phyloP scores from a whole-genome alignment of 139 green algal species.

The Nannochloris sp. region DNA sequence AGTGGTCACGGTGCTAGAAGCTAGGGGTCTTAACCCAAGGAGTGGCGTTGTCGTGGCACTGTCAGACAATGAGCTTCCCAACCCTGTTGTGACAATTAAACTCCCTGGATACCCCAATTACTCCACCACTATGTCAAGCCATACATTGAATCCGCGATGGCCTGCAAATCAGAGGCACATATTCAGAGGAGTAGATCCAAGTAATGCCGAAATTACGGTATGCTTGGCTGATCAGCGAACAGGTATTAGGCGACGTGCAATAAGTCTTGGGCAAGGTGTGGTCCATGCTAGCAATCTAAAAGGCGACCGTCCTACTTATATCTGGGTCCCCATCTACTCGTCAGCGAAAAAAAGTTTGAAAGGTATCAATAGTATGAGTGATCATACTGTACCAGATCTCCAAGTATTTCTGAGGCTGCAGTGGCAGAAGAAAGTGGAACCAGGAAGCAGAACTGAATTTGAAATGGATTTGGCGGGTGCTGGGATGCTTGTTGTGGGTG shows the following conservation, averaged over 20 bases:
- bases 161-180: constrained; percentile 8
- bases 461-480: constrained; percentile 51
- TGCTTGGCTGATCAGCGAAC: constrained; percentile 24
- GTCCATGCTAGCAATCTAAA: constrained; percentile 30
- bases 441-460: constrained; percentile 28
- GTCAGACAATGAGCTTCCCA: constrained; percentile 40
- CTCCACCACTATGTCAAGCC: constrained; percentile 5
- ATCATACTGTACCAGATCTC: neutral
- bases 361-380: constrained; percentile 2
- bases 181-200: constrained; percentile 26
- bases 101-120: constrained; percentile 10
- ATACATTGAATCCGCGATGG: constrained; percentile 36
- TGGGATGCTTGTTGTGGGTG: constrained; percentile 48
- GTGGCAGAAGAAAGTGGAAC: constrained; percentile 34
- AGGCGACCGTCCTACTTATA: constrained; percentile 50
- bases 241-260: neutral
- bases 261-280: constrained; percentile 22
- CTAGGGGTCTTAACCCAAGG: constrained; percentile 30
- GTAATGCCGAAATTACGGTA: constrained; percentile 22
- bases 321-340: constrained; percentile 56
- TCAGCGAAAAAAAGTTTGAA: constrained; percentile 1
- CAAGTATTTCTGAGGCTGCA: constrained; percentile 63
- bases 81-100: constrained; percentile 30
- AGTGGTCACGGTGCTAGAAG: constrained; percentile 39
- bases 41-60: constrained; percentile 45